Base-by-base conservation (phyloP, 1,284 basidiomycete species). In the Boletus smithii region DNA sequence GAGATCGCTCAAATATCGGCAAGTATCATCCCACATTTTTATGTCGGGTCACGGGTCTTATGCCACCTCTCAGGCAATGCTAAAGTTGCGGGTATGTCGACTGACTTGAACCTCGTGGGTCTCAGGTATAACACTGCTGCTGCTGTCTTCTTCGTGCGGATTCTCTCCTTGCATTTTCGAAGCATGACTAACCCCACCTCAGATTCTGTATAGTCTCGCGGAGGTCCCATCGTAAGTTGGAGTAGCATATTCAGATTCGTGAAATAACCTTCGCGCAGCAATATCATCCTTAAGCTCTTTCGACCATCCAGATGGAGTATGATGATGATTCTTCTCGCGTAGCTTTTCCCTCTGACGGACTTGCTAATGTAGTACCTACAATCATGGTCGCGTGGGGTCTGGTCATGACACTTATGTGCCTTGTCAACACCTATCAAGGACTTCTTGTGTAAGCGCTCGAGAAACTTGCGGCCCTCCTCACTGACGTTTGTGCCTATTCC, bases 351-450 rank as follows among this genome's bases (percentile, higher is more conserved):
- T 48, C 48, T 41, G 20, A 57, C 35, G 20, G n/a, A 26, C 34
- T 39, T 30, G n/a, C 4, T 9, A 20, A 33, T 42, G 8, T 33
- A 75, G 74, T 76, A 50, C 75, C 74, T 3, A 57, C 63, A 5
- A 76, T 77, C 26, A 77, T 76, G 76, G 56, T 77, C 6, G 71
- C 70, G 10, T 76, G 74, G 75, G 76, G 74, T 45, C 47, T 73
- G 20, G 66, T 76, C 9, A 75, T 68, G 65, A 70, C 65, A 7
- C 53, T 72, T 0, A 72, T 68, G 66, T 66, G 58, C 34, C 60
- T 69, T 37, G 66, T 73, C 13, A 62, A 71, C 9, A 61, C 58
- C 14, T 72, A 60, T 44, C 48, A 55, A 16, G 62, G 56, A 17
- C 58, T 72, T 5, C 31, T 72, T 30, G 50, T 51, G 62, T 64